A percentile compares a stretch with the other conserved stretches of the same genome.
These are phyloP conservation scores for Cicer arietinum DNA, from an alignment of 306 rosid genomes.

Conservation along the genomic window DNA sequence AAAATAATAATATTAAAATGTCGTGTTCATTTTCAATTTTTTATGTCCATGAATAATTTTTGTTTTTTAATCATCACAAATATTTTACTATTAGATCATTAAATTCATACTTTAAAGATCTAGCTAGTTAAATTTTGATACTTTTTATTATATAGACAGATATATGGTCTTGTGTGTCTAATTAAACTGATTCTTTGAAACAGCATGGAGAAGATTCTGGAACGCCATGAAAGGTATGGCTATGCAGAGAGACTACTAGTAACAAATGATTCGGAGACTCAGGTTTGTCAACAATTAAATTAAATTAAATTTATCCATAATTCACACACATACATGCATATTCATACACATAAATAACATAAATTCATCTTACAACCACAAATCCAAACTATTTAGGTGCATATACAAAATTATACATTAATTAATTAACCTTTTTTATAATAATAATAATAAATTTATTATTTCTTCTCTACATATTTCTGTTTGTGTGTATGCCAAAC, in stretches of 20 bases:
- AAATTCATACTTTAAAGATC: no score
- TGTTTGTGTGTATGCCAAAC: no score
- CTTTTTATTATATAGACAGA: not conserved
- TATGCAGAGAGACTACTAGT: conserved; percentile 61
- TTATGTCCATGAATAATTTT: not conserved
- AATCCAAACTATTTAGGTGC: not conserved
- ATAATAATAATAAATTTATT: no score
- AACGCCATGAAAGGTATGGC: conserved; percentile 82
- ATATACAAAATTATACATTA: no score
- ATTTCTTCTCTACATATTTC: no score
- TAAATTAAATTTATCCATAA: not conserved
- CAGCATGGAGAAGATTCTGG: conserved; percentile 93
- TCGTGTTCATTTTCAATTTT: no score
- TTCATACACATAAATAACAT: not conserved
- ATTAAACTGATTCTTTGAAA: not conserved
- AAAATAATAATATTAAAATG: no score
- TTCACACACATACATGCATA: not conserved
- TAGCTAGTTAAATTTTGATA: not conserved
- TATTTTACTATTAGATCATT: not conserved
- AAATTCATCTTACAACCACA: not conserved
- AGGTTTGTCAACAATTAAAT: conserved; percentile 45
- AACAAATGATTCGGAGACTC: conserved; percentile 54
- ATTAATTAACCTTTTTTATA: no score
- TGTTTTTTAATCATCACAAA: not conserved
- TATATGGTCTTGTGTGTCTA: not conserved